A percentile compares a stretch with the other conserved stretches of the same genome.
phyloP scores from a whole-genome alignment of 768 basidiomycete species.

The Tubosaeta brunneosetosa region DNA sequence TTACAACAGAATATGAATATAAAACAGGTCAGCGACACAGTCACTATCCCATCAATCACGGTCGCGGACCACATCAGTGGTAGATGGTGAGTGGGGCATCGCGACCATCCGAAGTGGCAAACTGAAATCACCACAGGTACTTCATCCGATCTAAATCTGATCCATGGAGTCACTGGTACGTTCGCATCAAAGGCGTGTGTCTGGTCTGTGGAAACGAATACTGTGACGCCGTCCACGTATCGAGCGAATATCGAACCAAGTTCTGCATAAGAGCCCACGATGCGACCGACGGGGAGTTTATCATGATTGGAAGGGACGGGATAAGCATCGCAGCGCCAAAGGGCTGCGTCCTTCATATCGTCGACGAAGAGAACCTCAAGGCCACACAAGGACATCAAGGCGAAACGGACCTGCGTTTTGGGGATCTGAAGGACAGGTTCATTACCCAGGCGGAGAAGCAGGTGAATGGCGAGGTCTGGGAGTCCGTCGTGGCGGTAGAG shows the following conservation, averaged over 20 bases:
- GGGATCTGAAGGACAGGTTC: not conserved
- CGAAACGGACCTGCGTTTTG: not conserved
- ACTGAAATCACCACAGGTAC: not conserved
- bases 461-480: not conserved
- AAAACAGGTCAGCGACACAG: not conserved
- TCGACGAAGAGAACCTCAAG: not conserved
- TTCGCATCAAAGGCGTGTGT: not conserved
- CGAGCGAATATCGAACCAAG: not conserved
- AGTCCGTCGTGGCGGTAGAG: not conserved
- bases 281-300: not conserved
- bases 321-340: not conserved
- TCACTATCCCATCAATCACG: not conserved
- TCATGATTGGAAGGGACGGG: not conserved
- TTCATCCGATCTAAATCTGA: not conserved
- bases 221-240: not conserved
- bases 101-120: not conserved
- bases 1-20: not conserved
- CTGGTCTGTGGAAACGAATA: not conserved
- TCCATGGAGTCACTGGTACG: not conserved
- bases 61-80: not conserved
- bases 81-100: not conserved
- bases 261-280: not conserved
- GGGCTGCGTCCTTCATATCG: not conserved
- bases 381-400: not conserved
- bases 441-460: not conserved